phyloP scores from a whole-genome alignment of 2,329 filamentous ascomycete genomes.

The Aspergillus pseudonomiae region DNA sequence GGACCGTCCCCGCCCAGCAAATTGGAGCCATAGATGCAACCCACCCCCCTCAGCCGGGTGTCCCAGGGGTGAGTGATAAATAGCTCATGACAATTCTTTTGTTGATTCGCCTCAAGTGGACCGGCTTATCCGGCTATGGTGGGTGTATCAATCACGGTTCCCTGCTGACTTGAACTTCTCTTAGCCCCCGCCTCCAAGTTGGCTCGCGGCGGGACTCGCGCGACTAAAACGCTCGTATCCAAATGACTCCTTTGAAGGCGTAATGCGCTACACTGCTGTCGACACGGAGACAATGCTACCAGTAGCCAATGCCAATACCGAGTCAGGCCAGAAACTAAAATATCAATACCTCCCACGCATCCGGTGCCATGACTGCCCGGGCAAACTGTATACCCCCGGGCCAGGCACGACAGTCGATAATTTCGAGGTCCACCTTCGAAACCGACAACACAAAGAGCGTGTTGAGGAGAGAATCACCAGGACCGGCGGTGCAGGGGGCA shows the following conservation, averaged over 20 bases:
- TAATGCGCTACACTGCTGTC: conserved; percentile 87
- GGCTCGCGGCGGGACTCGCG: conserved; percentile 76
- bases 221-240: conserved; percentile 72
- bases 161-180: conserved; percentile 11
- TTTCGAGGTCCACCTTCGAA: conserved; percentile 90
- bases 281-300: conserved; percentile 71
- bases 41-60: conserved; percentile 45
- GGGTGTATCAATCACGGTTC: conserved; percentile 9
- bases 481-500: conserved; percentile 15
- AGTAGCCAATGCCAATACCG: conserved; percentile 55
- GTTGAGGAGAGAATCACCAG: conserved; percentile 59
- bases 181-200: conserved; percentile 81
- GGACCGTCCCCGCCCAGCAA: conserved; percentile 37
- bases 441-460: conserved; percentile 74
- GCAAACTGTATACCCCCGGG: conserved; percentile 90
- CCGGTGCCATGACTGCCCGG: conserved; percentile 86
- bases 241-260: conserved; percentile 80
- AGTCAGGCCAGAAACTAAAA: conserved; percentile 65
- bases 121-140: conserved; percentile 5
- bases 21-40: conserved; percentile 50
- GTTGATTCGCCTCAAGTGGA: not conserved
- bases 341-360: conserved; percentile 88
- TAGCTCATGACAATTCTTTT: conserved; percentile 15
- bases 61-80: conserved; percentile 48
- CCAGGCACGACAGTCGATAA: conserved; percentile 83